Percentiles rank a stretch among this genome's conserved stretches.
Evolutionary conservation across 2,329 filamentous ascomycete species (phyloP).

Genomic region (Xylariaceae sp.): DNA sequence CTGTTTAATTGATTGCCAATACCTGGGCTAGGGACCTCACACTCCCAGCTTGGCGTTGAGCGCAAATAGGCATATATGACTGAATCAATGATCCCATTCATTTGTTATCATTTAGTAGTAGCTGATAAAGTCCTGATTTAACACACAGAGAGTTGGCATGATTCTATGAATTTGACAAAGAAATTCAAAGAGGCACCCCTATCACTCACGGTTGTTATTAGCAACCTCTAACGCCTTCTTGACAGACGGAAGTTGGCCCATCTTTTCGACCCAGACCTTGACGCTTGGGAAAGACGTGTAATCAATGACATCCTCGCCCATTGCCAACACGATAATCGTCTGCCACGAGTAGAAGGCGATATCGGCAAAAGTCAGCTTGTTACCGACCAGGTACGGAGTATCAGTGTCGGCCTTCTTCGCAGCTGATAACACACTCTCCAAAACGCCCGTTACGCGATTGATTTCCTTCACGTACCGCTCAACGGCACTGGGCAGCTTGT

Average conservation of each 20-base stretch:
- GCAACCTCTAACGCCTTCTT: conserved; percentile 1
- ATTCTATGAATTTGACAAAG: no score
- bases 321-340: background rate
- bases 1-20: no score
- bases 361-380: conserved; percentile 20
- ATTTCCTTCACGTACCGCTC: conserved; percentile 45
- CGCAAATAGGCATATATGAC: no score
- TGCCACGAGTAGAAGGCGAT: conserved; percentile 21
- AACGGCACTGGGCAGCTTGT: conserved; percentile 40
- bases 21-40: no score
- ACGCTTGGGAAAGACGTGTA: conserved; percentile 12
- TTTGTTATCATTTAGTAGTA: no score
- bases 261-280: conserved; percentile 12
- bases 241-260: conserved; percentile 3
- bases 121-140: no score
- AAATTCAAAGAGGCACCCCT: no score
- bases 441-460: conserved; percentile 41
- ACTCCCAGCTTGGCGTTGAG: no score
- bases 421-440: conserved; percentile 36
- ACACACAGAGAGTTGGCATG: no score
- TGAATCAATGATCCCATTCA: no score
- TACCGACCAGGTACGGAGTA: conserved; percentile 19
- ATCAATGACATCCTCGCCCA: background rate
- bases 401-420: conserved; percentile 17
- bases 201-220: background rate